Percentiles rank a stretch among this genome's conserved stretches.
These are phyloP conservation scores for Brettanomyces anomalus DNA, from an alignment of 805 yeast genomes.

Conservation along the genomic window DNA sequence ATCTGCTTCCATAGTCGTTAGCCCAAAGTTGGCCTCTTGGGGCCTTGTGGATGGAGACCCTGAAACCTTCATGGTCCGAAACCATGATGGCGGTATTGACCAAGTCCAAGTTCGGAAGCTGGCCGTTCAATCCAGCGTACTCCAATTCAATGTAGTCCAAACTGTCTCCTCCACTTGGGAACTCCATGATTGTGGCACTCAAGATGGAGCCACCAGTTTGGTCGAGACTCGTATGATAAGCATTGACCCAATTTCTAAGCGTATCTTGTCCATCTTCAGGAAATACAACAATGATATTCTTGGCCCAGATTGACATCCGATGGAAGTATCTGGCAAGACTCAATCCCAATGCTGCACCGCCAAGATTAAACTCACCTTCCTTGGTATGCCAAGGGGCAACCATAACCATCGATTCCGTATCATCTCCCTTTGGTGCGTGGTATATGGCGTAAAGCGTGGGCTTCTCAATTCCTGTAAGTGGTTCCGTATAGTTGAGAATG, in stretches of 20 bases:
- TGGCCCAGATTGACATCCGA: slow-evolving; percentile 91
- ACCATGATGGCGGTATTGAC: slow-evolving; percentile 73
- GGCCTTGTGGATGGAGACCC: slow-evolving; percentile 56
- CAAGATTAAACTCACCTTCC: slow-evolving; percentile 58
- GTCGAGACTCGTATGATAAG: slow-evolving; percentile 79
- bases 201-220: slow-evolving; percentile 91
- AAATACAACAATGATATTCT: slow-evolving; percentile 79
- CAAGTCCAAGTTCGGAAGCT: slow-evolving; percentile 86
- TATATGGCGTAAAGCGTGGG: slow-evolving; percentile 59
- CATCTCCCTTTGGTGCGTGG: slow-evolving; percentile 93
- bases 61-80: slow-evolving; percentile 67
- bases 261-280: slow-evolving; percentile 65
- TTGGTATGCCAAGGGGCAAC: slow-evolving; percentile 80
- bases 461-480: slow-evolving; percentile 13
- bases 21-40: slow-evolving; percentile 36
- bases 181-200: slow-evolving; percentile 81
- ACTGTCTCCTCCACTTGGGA: slow-evolving; percentile 51
- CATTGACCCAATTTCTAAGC: slow-evolving; percentile 84
- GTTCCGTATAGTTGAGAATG: slow-evolving; percentile 21
- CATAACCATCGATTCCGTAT: slow-evolving; percentile 88
- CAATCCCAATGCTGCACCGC: slow-evolving; percentile 68
- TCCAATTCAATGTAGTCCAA: slow-evolving; percentile 65
- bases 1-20: slow-evolving; percentile 44
- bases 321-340: slow-evolving; percentile 74
- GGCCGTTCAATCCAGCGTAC: slow-evolving; percentile 91